Evolutionary conservation across 2,329 filamentous ascomycete genomes (phyloP).

Genomic region (Diaporthe sp.): DNA sequence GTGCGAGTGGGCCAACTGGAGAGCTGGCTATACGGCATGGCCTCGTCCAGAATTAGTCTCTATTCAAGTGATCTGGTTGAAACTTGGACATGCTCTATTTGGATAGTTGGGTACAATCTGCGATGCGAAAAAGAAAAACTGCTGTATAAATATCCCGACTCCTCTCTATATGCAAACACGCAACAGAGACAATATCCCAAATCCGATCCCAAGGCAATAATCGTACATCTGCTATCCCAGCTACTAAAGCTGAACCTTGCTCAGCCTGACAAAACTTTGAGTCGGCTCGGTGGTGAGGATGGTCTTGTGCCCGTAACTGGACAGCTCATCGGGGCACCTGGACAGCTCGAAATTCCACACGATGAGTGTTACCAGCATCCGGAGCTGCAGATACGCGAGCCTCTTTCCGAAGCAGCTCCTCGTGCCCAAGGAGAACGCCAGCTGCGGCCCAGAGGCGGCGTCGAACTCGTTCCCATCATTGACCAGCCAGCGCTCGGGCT

Average conservation of each 20-base stretch:
- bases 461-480: slow-evolving; percentile 40
- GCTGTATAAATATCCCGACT: no score
- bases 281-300: neutral
- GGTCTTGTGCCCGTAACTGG: neutral
- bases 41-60: no score
- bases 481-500: neutral
- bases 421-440: slow-evolving; percentile 45
- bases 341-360: slow-evolving; percentile 48
- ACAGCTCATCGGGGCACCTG: slow-evolving; percentile 44
- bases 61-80: no score
- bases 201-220: neutral
- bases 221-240: no score
- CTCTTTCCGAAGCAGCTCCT: slow-evolving; percentile 47
- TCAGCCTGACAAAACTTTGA: neutral
- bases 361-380: slow-evolving; percentile 43
- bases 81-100: no score
- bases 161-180: neutral
- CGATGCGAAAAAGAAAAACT: no score
- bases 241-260: neutral
- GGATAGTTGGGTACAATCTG: no score
- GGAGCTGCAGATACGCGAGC: slow-evolving; percentile 48
- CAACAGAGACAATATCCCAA: neutral
- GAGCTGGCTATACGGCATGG: no score
- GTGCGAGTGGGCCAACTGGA: no score
- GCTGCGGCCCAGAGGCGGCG: slow-evolving; percentile 43